Base-by-base conservation (phyloP, 345 rosid genomes). In the Euphorbia pulcherrima region DNA sequence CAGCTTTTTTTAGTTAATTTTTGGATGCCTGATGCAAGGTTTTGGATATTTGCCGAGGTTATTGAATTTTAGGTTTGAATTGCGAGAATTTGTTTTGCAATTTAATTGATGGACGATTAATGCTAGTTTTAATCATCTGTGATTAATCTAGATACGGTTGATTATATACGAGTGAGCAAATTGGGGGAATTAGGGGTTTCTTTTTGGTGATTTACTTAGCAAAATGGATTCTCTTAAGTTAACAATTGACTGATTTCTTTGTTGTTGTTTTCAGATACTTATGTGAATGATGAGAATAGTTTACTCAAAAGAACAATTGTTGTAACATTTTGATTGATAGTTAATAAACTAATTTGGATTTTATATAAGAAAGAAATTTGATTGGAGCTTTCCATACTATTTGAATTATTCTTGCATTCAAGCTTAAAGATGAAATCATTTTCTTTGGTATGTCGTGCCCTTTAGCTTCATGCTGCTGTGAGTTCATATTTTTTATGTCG, bases 51-150 rank as follows among this genome's bases (percentile, higher is more conserved):
- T 18, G 4, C 8, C 13, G 20, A n/a, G 16, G 14, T 10, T 18
- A 60, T 35, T 62, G 13, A 3, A 40, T 40, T 62, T 60, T 52
- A 27, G 56, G 56, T n/a, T 52, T 52, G 56, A n/a, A 21, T 52
- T 20, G 27, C n/a, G n/a, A n/a, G n/a, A n/a, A n/a, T n/a, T n/a
- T n/a, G n/a, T n/a, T n/a, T n/a, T n/a, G n/a, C n/a, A n/a, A n/a
- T n/a, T n/a, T n/a, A n/a, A n/a, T n/a, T n/a, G n/a, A n/a, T n/a
- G n/a, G n/a, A n/a, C n/a, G n/a, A n/a, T n/a, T n/a, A n/a, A n/a
- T n/a, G n/a, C 20, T 48, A 4, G 23, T 48, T 48, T 48, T n/a
- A n/a, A n/a, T 13, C 52, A 48, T n/a, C n/a, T 13, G 52, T 48
- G 16, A 51, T 51, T 51, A 51, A n/a, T 48, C 56, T 52, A n/a